Conservation (phyloP, 2,329 filamentous ascomycete species). For the Xylaria sp. region DNA sequence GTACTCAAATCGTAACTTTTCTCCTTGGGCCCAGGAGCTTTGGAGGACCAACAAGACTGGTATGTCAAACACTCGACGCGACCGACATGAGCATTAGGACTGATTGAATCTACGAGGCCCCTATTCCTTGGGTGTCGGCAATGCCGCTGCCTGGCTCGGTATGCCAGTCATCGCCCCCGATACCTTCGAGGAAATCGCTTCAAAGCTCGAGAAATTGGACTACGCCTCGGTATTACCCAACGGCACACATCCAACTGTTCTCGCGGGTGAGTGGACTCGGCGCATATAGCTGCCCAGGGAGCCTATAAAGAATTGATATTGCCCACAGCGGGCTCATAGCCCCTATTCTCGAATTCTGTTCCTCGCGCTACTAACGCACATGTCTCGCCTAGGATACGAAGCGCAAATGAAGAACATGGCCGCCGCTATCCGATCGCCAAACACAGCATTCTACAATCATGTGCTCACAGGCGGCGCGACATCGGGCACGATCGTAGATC, state of each 20-base stretch:
- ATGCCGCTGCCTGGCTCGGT: slow-evolving; percentile 52
- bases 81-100: background rate
- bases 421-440: slow-evolving; percentile 49
- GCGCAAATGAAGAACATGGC: slow-evolving; percentile 54
- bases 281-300: background rate
- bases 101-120: slow-evolving; percentile 21
- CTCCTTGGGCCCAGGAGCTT: slow-evolving; percentile 46
- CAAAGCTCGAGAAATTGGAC: slow-evolving; percentile 49
- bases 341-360: background rate
- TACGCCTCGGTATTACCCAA: slow-evolving; percentile 49
- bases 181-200: slow-evolving; percentile 49
- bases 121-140: slow-evolving; percentile 48
- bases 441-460: slow-evolving; percentile 54
- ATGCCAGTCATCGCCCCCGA: slow-evolving; percentile 51
- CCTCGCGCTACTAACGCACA: background rate
- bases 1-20: slow-evolving; percentile 44
- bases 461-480: slow-evolving; percentile 45
- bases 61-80: slow-evolving; percentile 28
- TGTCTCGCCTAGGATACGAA: slow-evolving; percentile 47
- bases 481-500: slow-evolving; percentile 43
- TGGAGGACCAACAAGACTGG: slow-evolving; percentile 48
- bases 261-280: slow-evolving; percentile 43
- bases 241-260: slow-evolving; percentile 49
- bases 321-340: background rate
- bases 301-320: background rate